A percentile compares a stretch with the other conserved stretches of the same genome.
These are phyloP conservation scores for Cercospora nicotianae DNA, from an alignment of 2,329 filamentous ascomycete species.

Conservation along the genomic window DNA sequence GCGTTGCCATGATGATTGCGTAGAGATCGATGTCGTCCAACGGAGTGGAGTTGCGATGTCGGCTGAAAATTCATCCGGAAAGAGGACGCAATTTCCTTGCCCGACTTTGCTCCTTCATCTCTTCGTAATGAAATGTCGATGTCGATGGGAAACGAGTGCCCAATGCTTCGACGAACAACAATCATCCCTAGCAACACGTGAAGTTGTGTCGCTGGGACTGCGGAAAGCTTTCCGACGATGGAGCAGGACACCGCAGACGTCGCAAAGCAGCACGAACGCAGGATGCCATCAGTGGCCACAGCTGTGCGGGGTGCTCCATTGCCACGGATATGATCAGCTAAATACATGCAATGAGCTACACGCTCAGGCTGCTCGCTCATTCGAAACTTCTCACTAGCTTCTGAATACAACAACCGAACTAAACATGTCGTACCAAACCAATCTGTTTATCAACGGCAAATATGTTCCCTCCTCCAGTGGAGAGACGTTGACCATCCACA, in stretches of 20 bases:
- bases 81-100: neutral
- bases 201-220: neutral
- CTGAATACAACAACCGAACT: neutral
- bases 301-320: neutral
- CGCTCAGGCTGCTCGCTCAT: neutral
- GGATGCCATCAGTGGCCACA: neutral
- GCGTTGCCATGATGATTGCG: too few relatives aligned
- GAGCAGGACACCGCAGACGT: neutral
- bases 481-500: conserved; percentile 10
- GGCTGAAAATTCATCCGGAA: neutral
- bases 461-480: conserved; percentile 20
- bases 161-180: neutral
- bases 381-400: neutral
- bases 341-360: neutral
- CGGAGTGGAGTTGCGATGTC: neutral
- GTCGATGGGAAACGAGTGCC: neutral
- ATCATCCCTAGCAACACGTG: neutral
- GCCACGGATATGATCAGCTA: neutral
- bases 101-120: neutral
- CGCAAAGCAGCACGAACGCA: neutral
- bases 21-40: neutral
- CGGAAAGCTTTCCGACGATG: neutral
- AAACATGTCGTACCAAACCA: conserved; percentile 31
- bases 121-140: neutral
- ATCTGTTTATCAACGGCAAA: conserved; percentile 41